Evolutionary conservation across 2,329 filamentous ascomycete species (phyloP), one percentile per base, ranked within the genome.

Genomic region (Pyricularia sp.): DNA sequence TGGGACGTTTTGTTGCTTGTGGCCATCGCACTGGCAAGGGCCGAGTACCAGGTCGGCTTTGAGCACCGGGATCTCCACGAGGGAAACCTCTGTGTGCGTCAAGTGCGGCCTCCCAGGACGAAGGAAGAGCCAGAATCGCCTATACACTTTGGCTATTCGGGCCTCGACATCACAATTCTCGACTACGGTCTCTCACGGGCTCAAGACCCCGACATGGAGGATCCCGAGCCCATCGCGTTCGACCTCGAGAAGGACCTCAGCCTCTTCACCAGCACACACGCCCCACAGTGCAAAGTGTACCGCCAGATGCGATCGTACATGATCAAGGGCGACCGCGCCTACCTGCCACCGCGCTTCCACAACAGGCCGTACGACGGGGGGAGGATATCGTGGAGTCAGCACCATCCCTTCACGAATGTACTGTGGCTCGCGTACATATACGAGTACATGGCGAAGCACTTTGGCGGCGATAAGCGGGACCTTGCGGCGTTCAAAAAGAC

Each of bases 1-100:
- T 90, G 87, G 87, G 88, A 90, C 69, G 82, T 89, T 3, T 87
- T 90, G 71, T 79, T 90, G 31, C 81, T 87, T 20, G 83, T 88
- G 20, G 82, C 86, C 1, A 83, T 89, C 69, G 87, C 88, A 0
- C 75, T 90, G 28, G 86, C 86, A 0, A 79, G 86, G 64, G 88
- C 86, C 0, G 88, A 90, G 69, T 82, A 83, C 20, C 76, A 84
- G 63, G 81, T 84, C 70, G 81, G 83, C 73, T 90, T 90, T 69
- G 88, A 90, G 86, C 88, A 90, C 73, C 85, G 88, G 6, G 88
- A 90, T 72, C 79, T 90, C 4, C 88, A 90, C 72, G 87, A 90
- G 71, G 87, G 87, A 4, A 90, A 90, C 71, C 76, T 90, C 20
- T 90, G 88, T 71, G 81, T 90, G 65, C 81, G 82, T 3, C 81